phyloP scores from a whole-genome alignment of 73 alveolate genomes.

The Tetrahymena borealis region DNA sequence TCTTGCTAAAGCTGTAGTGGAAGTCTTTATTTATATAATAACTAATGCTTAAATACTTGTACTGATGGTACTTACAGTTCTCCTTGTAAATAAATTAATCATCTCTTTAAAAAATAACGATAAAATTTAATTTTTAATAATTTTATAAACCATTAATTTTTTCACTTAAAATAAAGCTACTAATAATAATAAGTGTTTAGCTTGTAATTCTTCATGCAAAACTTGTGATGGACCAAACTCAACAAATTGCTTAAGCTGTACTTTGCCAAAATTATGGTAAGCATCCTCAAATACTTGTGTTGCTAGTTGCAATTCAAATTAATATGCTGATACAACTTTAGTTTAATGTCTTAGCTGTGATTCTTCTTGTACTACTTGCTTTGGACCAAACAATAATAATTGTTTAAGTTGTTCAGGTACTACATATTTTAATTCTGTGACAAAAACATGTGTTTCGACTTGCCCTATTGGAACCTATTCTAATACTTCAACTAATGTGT shows the following conservation, averaged over 20 bases:
- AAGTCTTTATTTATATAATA: too few species aligned
- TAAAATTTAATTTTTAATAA: too few species aligned
- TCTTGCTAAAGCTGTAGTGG: too few species aligned
- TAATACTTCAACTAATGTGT: background rate
- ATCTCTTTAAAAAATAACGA: too few species aligned
- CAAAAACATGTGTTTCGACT: background rate
- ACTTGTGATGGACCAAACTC: background rate
- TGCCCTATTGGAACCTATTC: background rate
- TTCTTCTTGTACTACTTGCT: background rate
- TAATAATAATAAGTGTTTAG: background rate
- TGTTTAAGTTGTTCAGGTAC: background rate
- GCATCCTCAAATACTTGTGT: background rate
- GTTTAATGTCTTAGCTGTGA: background rate
- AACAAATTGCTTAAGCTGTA: background rate
- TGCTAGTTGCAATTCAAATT: background rate
- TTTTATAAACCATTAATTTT: too few species aligned
- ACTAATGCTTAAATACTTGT: too few species aligned
- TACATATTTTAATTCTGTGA: background rate
- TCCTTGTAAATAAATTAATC: too few species aligned
- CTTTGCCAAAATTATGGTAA: background rate
- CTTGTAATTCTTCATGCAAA: background rate
- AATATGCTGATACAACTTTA: background rate
- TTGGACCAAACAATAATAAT: background rate
- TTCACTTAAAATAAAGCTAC: background rate
- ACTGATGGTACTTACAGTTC: too few species aligned